Percentiles rank a stretch among this genome's conserved stretches.
These are phyloP conservation scores for Lotus japonicus DNA, from an alignment of 306 rosid species.

Conservation along the genomic window DNA sequence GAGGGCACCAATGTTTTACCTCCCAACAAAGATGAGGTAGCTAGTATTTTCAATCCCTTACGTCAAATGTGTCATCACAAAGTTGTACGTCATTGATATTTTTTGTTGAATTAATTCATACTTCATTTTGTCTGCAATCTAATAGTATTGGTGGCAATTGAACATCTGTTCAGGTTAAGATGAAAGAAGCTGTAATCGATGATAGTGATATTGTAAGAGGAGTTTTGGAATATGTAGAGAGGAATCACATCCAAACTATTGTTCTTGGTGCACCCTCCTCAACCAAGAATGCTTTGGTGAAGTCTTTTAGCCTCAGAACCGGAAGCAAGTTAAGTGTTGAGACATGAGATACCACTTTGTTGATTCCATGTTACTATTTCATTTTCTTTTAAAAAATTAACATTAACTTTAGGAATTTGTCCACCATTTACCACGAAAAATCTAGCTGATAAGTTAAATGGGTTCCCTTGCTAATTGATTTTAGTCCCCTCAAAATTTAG, in stretches of 20 bases:
- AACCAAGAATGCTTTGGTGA: constrained; percentile 45
- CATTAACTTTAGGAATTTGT: too few relatives aligned
- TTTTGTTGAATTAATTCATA: neutral
- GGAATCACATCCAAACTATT: constrained; percentile 42
- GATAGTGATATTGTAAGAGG: constrained; percentile 52
- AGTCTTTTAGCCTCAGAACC: constrained; percentile 26
- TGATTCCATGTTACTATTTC: neutral
- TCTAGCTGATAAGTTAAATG: too few relatives aligned
- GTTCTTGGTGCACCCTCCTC: constrained; percentile 55
- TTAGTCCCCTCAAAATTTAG: neutral
- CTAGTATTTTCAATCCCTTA: constrained; percentile 43
- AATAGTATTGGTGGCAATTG: neutral
- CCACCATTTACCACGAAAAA: too few relatives aligned
- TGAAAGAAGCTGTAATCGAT: constrained; percentile 63
- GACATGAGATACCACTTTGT: neutral
- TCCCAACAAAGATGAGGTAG: constrained; percentile 29
- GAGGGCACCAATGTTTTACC: constrained; percentile 40
- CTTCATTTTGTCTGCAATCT: neutral
- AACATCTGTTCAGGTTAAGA: constrained; percentile 38
- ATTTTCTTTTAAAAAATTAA: too few relatives aligned
- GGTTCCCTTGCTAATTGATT: too few relatives aligned
- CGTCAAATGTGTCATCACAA: constrained; percentile 56
- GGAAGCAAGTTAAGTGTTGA: constrained; percentile 30
- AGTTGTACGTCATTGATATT: constrained; percentile 33
- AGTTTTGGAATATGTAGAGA: constrained; percentile 43